Conservation (phyloP, 1,284 basidiomycete species). For the Cutaneotrichosporon sp. region DNA sequence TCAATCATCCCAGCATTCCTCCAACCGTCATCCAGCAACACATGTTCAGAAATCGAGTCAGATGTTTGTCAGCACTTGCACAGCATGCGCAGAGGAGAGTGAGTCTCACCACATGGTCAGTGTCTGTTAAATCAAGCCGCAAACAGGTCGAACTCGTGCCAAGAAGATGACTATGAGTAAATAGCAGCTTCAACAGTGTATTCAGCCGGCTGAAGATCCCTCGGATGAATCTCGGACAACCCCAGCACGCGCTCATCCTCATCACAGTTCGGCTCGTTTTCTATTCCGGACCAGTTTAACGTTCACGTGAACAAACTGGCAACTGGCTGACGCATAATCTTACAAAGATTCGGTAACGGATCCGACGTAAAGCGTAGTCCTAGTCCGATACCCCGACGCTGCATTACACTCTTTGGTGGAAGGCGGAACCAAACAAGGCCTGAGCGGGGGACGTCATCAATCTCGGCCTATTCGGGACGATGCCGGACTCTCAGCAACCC, state of each 20-base stretch:
- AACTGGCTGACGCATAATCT: background rate
- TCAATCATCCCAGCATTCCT: too few species aligned
- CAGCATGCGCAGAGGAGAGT: too few species aligned
- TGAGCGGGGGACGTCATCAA: background rate
- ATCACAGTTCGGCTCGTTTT: background rate
- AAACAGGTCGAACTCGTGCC: background rate
- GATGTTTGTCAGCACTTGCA: background rate
- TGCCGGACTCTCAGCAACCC: background rate
- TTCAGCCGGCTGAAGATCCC: background rate
- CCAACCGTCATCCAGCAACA: too few species aligned
- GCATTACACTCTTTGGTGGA: background rate
- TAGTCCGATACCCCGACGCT: background rate
- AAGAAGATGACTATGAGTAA: background rate
- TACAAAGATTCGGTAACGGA: background rate
- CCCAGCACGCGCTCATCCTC: background rate
- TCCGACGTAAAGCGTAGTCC: background rate
- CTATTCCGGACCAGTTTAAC: background rate
- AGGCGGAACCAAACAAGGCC: slow-evolving; percentile 3
- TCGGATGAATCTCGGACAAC: background rate
- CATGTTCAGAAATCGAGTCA: background rate
- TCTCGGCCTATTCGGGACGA: background rate
- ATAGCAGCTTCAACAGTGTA: background rate
- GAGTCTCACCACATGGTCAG: background rate
- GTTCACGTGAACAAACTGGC: background rate
- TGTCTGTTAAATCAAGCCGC: background rate